These are phyloP conservation scores for Suillus sp. DNA, from an alignment of 768 basidiomycete genomes.

Conservation along the genomic window DNA sequence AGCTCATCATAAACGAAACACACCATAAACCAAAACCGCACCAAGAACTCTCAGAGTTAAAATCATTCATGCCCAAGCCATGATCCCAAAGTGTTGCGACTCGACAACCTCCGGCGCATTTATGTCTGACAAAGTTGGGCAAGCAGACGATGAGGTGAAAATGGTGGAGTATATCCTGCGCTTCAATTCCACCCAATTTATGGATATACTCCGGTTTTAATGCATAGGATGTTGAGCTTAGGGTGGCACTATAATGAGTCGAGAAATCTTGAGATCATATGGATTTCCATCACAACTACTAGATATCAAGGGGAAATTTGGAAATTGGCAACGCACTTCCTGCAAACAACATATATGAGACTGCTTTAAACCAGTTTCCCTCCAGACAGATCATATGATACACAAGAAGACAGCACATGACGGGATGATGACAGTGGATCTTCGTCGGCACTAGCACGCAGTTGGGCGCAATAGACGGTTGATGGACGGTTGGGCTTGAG, in stretches of 20 bases:
- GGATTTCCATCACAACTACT: not conserved
- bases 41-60: not conserved
- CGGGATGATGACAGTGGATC: not conserved
- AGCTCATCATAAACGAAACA: not conserved
- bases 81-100: not conserved
- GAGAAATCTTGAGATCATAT: not conserved
- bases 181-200: not conserved
- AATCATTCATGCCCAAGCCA: not conserved
- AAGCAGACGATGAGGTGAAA: not conserved
- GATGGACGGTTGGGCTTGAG: not conserved
- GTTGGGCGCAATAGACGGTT: not conserved
- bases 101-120: not conserved
- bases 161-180: not conserved
- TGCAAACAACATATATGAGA: not conserved
- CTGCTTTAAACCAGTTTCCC: not conserved
- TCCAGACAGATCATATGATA: not conserved
- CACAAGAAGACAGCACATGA: not conserved
- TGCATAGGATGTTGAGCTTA: not conserved
- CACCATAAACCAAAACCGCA: not conserved
- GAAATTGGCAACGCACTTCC: not conserved
- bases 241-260: not conserved
- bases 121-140: not conserved
- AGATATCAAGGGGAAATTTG: not conserved
- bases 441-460: not conserved
- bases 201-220: not conserved